A percentile compares a stretch with the other conserved stretches of the same genome.
Evolutionary conservation across 1,284 basidiomycete species (phyloP).

Genomic region (Rhodotorula sp.): DNA sequence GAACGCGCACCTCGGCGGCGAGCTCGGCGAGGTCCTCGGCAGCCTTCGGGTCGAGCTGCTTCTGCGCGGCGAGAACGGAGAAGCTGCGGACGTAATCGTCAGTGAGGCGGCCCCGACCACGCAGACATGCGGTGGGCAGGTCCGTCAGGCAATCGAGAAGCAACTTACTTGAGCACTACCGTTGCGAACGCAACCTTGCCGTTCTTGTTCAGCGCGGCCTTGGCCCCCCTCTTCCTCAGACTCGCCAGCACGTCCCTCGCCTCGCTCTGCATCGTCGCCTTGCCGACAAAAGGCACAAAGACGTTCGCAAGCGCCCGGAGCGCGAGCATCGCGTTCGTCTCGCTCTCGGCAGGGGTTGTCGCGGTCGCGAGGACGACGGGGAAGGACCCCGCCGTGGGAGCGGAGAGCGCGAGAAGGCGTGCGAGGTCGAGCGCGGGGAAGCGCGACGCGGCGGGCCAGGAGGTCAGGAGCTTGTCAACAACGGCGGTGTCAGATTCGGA

Average conservation of each 20-base stretch:
- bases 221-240: slow-evolving; percentile 59
- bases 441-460: slow-evolving; percentile 76
- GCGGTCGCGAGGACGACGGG: slow-evolving; percentile 37
- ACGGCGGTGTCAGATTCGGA: slow-evolving; percentile 26
- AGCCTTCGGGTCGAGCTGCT: slow-evolving; percentile 43
- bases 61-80: slow-evolving; percentile 53
- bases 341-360: slow-evolving; percentile 55
- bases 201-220: slow-evolving; percentile 62
- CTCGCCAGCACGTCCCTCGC: slow-evolving; percentile 58
- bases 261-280: slow-evolving; percentile 46
- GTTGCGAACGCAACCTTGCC: slow-evolving; percentile 74
- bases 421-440: slow-evolving; percentile 92
- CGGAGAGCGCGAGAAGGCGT: slow-evolving; percentile 72
- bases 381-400: slow-evolving; percentile 55
- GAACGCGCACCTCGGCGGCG: slow-evolving; percentile 17
- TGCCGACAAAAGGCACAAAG: slow-evolving; percentile 56
- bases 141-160: background rate
- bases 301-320: slow-evolving; percentile 79
- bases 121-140: background rate
- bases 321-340: slow-evolving; percentile 84
- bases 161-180: slow-evolving; percentile 71
- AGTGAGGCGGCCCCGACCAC: background rate
- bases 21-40: slow-evolving; percentile 31
- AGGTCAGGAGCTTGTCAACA: slow-evolving; percentile 64
- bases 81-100: slow-evolving; percentile 47